Evolutionary conservation across 169 alveolate species (phyloP).

Genomic region (Plasmodium reichenowi): DNA sequence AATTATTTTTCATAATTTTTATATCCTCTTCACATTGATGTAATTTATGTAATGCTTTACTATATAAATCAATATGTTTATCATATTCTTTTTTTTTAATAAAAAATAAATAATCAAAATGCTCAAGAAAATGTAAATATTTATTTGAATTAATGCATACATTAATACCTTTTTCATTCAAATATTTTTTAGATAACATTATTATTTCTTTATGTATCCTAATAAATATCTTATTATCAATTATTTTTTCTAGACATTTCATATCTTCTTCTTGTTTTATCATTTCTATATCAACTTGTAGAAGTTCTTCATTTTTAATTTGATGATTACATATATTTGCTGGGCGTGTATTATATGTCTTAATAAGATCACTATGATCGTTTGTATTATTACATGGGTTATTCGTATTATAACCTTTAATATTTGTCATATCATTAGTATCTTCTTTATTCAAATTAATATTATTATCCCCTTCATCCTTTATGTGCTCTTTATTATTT

Average conservation of each 20-base stretch:
- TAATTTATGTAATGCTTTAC: conserved; percentile 60
- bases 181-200: conserved; percentile 38
- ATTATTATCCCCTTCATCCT: no score
- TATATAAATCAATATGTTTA: conserved; percentile 33
- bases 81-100: conserved; percentile 56
- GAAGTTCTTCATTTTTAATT: conserved; percentile 1
- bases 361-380: not conserved
- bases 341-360: not conserved
- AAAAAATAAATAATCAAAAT: conserved; percentile 50
- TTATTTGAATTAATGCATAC: conserved; percentile 59
- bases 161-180: conserved; percentile 35
- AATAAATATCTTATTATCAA: conserved; percentile 35
- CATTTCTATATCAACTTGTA: conserved; percentile 41
- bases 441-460: not conserved
- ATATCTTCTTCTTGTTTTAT: conserved; percentile 21
- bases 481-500: no score
- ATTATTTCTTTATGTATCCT: conserved; percentile 62
- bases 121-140: conserved; percentile 45
- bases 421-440: not conserved
- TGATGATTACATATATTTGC: not conserved
- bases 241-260: conserved; percentile 27
- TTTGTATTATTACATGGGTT: not conserved
- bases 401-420: not conserved
- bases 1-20: conserved; percentile 55
- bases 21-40: conserved; percentile 68